A percentile compares a stretch with the other conserved stretches of the same genome.
phyloP scores from a whole-genome alignment of 164 flowering plant genomes.

The Berberis thunbergii region DNA sequence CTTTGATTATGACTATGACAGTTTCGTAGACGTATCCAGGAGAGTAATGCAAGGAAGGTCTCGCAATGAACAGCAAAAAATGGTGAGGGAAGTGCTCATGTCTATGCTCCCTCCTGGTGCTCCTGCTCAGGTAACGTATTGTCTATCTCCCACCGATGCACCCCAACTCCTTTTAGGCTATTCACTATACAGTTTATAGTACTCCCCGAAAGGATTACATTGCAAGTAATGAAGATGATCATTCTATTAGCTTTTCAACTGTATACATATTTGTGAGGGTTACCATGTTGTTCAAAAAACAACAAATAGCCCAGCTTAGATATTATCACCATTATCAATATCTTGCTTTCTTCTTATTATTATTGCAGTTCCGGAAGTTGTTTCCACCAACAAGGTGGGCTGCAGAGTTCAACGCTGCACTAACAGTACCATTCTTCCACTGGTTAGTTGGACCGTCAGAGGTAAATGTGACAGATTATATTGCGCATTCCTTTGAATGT shows the following conservation, averaged over 20 bases:
- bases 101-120: slow-evolving; percentile 99
- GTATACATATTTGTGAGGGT: too few species aligned
- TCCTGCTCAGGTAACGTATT: slow-evolving; percentile 61
- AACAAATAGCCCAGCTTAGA: not conserved
- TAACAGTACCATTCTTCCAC: slow-evolving; percentile 92
- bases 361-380: slow-evolving; percentile 72
- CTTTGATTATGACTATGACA: slow-evolving; percentile 65
- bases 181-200: too few species aligned
- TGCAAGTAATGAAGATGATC: too few species aligned
- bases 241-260: too few species aligned
- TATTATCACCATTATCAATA: not conserved
- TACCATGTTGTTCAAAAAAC: too few species aligned
- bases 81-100: slow-evolving; percentile 79
- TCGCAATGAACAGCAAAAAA: slow-evolving; percentile 67
- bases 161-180: too few species aligned
- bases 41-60: slow-evolving; percentile 78
- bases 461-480: slow-evolving; percentile 28
- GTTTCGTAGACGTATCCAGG: slow-evolving; percentile 80
- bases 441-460: slow-evolving; percentile 98
- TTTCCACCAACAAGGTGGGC: slow-evolving; percentile 98
- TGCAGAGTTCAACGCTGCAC: slow-evolving; percentile 86
- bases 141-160: too few species aligned
- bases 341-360: not conserved
- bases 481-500: not conserved
- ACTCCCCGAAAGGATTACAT: too few species aligned